Conservation (phyloP, 2,329 filamentous ascomycete genomes). For the Diaporthe citrichinensis region DNA sequence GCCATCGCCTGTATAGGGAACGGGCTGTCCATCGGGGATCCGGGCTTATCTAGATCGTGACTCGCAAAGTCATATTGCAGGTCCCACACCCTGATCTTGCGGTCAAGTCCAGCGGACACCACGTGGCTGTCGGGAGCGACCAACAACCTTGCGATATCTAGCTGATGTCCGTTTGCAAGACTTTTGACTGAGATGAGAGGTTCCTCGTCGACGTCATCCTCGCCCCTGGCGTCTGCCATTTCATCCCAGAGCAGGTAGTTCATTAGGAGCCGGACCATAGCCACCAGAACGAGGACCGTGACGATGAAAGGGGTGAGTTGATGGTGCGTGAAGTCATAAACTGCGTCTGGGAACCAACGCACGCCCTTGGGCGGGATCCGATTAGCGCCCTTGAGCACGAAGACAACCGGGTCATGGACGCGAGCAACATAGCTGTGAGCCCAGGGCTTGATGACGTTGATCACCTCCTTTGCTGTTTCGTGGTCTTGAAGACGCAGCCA, state of each 20-base stretch:
- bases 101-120: constrained; percentile 79
- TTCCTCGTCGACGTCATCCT: constrained; percentile 61
- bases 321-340: constrained; percentile 78
- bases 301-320: constrained; percentile 72
- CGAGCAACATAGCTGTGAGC: constrained; percentile 80
- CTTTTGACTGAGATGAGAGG: constrained; percentile 72
- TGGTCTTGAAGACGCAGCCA: constrained; percentile 86
- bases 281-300: constrained; percentile 73
- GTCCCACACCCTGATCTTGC: constrained; percentile 77
- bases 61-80: constrained; percentile 60
- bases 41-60: constrained; percentile 59
- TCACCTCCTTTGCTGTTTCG: constrained; percentile 82
- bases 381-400: constrained; percentile 78
- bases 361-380: constrained; percentile 69
- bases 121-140: constrained; percentile 75
- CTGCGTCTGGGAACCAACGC: constrained; percentile 66
- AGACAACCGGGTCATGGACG: constrained; percentile 81
- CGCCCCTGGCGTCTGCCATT: constrained; percentile 59
- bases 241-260: constrained; percentile 82
- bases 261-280: constrained; percentile 78
- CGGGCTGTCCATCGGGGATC: constrained; percentile 55
- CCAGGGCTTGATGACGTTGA: constrained; percentile 80
- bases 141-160: constrained; percentile 78
- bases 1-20: constrained; percentile 75
- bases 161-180: constrained; percentile 72